These are phyloP conservation scores for Sphagnum contortum DNA, from an alignment of 225 moss, liverwort and hornwort species.

Conservation along the genomic window DNA sequence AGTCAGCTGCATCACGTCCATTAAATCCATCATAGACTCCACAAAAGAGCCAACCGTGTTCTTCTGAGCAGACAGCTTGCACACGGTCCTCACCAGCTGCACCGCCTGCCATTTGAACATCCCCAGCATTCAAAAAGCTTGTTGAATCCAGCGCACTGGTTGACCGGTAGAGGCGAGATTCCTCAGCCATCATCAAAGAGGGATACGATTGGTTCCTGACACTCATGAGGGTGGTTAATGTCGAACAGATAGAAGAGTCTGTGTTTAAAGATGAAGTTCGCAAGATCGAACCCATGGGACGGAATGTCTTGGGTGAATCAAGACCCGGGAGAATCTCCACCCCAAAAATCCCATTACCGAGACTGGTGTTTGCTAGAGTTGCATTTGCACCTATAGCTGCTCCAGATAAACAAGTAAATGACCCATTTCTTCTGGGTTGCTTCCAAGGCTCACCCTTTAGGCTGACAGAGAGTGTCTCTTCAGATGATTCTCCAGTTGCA, in stretches of 20 bases:
- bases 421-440: conserved; percentile 38
- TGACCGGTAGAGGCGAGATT: neutral
- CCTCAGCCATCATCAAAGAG: too few species aligned
- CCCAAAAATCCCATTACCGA: conserved; percentile 74
- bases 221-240: neutral
- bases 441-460: conserved; percentile 18
- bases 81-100: conserved; percentile 95
- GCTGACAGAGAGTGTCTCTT: conserved; percentile 18
- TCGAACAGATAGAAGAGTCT: conserved; percentile 21
- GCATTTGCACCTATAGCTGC: conserved; percentile 78
- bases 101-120: conserved; percentile 83
- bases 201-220: conserved; percentile 14
- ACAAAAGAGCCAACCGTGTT: conserved; percentile 79
- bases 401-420: conserved; percentile 70
- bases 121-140: conserved; percentile 59
- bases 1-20: conserved; percentile 82
- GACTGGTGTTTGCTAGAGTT: conserved; percentile 74
- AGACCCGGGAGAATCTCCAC: conserved; percentile 78
- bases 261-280: conserved; percentile 37
- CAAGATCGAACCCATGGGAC: conserved; percentile 32
- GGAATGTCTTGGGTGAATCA: conserved; percentile 65
- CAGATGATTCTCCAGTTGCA: neutral
- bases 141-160: conserved; percentile 9
- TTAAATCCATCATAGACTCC: conserved; percentile 93
- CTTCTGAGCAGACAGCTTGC: conserved; percentile 89